Base-by-base conservation (phyloP, 345 rosid species). In the Corymbia maculata region DNA sequence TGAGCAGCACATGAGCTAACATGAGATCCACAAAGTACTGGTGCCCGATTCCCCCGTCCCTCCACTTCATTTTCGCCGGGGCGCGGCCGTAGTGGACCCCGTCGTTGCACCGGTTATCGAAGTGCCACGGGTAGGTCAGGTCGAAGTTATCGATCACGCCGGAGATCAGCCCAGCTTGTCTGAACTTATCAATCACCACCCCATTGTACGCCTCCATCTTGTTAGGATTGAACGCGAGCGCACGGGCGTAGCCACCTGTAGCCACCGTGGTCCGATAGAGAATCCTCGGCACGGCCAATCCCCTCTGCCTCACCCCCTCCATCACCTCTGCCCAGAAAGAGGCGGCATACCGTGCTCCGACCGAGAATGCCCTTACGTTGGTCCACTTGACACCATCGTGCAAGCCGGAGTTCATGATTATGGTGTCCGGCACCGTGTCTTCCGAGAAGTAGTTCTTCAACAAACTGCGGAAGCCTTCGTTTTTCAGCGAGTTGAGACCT, bases 11-110 rank as follows among this genome's bases (percentile, higher is more conserved):
- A 87, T 98, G 98, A 86, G 91, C 95, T 80, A 98, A 92, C 99
- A 98, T 97, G 85, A 98, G 91, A 92, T 98, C 99, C n/a, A 97
- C 99, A 52, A 97, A 98, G 89, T 98, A 98, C 90, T 98, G 98
- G 92, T 98, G 99, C 70, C 99, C 99, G 4, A 97, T 95, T 90
- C 94, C 93, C 47, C 99, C 99, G 42, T 98, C 99, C 89, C 94
- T 95, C 99, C 99, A 98, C 89, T 87, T 89, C 97, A 93, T 93
- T 94, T 96, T 95, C 10, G 90, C 91, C 2, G 99, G 99, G 80
- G 96, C 94, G 89, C 99, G 94, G 30, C 99, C 99, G 32, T 98
- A 98, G 88, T 98, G 99, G 24, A 98, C 99, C 0, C 99, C 99
- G 44, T 98, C 98, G 8, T 92, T 98, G 89, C 99, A 97, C 64